Percentiles rank a stretch among this genome's conserved stretches.
Evolutionary conservation across 129 eudicot genomes (phyloP).

Genomic region (Saussurea involucrata): DNA sequence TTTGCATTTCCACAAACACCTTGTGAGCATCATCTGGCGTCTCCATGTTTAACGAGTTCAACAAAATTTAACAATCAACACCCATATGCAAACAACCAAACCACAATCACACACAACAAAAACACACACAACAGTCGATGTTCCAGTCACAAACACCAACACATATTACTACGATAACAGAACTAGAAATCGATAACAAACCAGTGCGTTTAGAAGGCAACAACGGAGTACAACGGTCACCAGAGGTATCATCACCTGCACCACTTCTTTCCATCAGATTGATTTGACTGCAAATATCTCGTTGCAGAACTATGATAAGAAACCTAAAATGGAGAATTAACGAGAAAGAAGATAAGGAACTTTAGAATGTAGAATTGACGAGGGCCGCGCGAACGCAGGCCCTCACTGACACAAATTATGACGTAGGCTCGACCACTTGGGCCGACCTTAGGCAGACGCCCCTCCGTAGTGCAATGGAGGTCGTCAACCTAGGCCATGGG

Average conservation of each 20-base stretch:
- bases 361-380: background rate
- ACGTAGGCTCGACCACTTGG: conserved; percentile 55
- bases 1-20: conserved; percentile 18
- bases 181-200: background rate
- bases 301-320: too few species aligned
- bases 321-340: too few species aligned
- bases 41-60: background rate
- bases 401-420: conserved; percentile 54
- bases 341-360: background rate
- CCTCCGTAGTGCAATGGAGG: conserved; percentile 46
- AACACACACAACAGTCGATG: too few species aligned
- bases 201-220: background rate
- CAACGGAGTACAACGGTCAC: background rate
- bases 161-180: too few species aligned
- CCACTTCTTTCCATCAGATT: background rate
- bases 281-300: background rate
- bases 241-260: background rate
- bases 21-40: background rate
- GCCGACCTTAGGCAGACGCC: conserved; percentile 54
- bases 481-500: conserved; percentile 51
- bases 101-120: background rate
- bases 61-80: background rate
- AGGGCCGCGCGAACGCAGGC: conserved; percentile 56
- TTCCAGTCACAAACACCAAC: too few species aligned
- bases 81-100: background rate